phyloP scores from a whole-genome alignment of 306 rosid species.

The Hippophae gyantsensis region DNA sequence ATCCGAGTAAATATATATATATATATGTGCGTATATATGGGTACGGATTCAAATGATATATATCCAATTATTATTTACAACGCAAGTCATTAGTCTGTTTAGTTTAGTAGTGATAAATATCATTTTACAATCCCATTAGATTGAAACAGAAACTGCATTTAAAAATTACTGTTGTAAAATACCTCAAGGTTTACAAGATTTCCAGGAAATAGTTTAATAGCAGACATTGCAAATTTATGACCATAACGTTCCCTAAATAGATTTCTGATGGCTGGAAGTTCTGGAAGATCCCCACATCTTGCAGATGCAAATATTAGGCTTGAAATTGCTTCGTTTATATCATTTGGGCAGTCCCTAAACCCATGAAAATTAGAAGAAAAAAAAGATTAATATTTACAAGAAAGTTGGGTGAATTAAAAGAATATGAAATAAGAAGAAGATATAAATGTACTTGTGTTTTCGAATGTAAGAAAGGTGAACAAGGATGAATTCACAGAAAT shows the following conservation, averaged over 20 bases:
- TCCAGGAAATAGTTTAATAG: conserved; percentile 55
- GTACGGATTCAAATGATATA: no score
- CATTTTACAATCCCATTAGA: background rate
- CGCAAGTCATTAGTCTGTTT: no score
- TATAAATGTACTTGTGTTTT: conserved; percentile 48
- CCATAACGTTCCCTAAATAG: conserved; percentile 72
- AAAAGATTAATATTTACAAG: background rate
- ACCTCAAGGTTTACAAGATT: conserved; percentile 75
- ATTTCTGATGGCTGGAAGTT: conserved; percentile 59
- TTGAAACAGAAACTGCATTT: background rate
- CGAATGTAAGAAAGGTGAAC: conserved; percentile 46
- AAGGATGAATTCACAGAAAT: conserved; percentile 53
- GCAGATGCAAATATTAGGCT: conserved; percentile 83
- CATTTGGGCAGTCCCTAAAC: conserved; percentile 56
- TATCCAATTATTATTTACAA: no score
- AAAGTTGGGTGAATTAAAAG: background rate
- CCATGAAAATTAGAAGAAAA: background rate
- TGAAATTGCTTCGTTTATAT: conserved; percentile 76
- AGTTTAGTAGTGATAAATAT: no score
- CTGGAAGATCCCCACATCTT: conserved; percentile 80
- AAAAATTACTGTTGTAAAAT: background rate
- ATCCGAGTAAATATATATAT: no score
- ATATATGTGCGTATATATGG: no score
- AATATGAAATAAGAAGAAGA: background rate
- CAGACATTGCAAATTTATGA: conserved; percentile 33